Conservation (phyloP, 208 protist genomes). For the Angomonas deanei region DNA sequence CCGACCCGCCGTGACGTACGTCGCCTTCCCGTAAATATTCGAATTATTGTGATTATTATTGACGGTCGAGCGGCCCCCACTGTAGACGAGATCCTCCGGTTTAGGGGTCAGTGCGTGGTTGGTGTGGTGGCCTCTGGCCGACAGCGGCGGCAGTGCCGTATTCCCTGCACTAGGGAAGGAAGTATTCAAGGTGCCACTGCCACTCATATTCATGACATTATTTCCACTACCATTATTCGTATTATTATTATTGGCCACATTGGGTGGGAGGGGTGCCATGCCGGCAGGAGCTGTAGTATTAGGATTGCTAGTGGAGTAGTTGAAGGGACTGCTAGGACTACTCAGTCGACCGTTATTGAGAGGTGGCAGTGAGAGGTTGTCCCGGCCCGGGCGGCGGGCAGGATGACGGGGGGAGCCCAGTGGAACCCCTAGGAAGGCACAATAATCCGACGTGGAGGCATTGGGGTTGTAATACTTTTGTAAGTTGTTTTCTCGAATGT, state of each 20-base stretch:
- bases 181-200: background rate
- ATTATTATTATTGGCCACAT: no score
- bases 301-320: background rate
- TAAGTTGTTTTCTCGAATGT: background rate
- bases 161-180: background rate
- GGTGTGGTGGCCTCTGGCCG: background rate
- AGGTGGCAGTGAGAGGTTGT: no score
- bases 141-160: background rate
- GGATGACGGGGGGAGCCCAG: background rate
- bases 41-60: background rate
- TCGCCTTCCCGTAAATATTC: background rate
- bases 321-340: background rate
- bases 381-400: background rate
- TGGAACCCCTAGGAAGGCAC: background rate
- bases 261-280: background rate
- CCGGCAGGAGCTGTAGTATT: background rate
- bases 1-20: background rate
- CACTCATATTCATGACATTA: background rate
- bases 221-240: background rate
- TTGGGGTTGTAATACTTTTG: constrained; percentile 1
- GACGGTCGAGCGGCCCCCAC: background rate
- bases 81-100: background rate
- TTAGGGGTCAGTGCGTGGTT: background rate
- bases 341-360: no score
- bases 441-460: background rate